Base-by-base conservation (phyloP, 2,329 filamentous ascomycete species). In the Talaromyces piceae region DNA sequence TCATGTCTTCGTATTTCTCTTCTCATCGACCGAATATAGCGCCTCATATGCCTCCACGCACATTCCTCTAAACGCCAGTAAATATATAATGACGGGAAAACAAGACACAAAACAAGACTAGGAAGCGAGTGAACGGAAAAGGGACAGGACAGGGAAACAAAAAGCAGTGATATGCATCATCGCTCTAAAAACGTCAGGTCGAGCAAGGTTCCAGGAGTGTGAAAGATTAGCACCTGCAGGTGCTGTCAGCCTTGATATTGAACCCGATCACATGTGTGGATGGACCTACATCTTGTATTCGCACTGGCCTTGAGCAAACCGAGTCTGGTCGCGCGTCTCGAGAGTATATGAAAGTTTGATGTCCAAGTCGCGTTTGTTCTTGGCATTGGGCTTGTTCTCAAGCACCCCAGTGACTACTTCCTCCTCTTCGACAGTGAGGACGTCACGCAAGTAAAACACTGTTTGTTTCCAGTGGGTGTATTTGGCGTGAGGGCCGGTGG, bases 381-480 rank as follows among this genome's bases (percentile, higher is more conserved):
- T 91, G 57, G 86, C 79, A 68, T 95, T 98, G 49, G 93, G 93
- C 72, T 84, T 86, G 75, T 91, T 94, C 57, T 82, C 78, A 37
- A 98, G 75, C 27, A 78, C 76, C 63, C 88, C 88, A 54, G 76
- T 73, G 54, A 98, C 78, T 63, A 81, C 78, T 77, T 98, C 93
- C 52, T 86, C 89, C 65, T 88, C 80, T 71, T 95, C 86, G 31
- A 95, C 90, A 16, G 91, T 97, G 58, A 98, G 76, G 28, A 95
- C 88, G 61, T 98, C 91, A 64, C 87, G 83, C 57, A 98, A 79
- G 75, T 98, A 98, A 76, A 98, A 97, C 56, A 98, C 93, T 11
- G 93, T 98, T 78, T 98, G 93, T 77, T 98, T 98, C 93, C 93
- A 98, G 80, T 98, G 93, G 16, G 93, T 98, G 76, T 97, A 97